Evolutionary conservation across 257 asterid genomes (phyloP).

Genomic region (Eustoma russellianum): DNA sequence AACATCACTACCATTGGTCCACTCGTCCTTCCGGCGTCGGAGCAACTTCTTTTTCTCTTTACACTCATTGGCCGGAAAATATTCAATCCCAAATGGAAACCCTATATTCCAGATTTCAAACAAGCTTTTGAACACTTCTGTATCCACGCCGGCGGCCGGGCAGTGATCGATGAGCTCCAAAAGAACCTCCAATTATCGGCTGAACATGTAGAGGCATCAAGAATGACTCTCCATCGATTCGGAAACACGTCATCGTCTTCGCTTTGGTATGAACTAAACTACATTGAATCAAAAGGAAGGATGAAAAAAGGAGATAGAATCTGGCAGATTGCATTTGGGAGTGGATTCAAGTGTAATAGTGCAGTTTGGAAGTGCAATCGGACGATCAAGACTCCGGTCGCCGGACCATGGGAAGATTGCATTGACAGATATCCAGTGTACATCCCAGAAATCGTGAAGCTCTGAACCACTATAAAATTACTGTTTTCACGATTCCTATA

Average conservation of each 20-base stretch:
- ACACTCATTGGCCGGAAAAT: conserved; percentile 74
- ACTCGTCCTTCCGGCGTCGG: conserved; percentile 70
- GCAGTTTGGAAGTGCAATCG: conserved; percentile 80
- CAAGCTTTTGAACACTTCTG: conserved; percentile 81
- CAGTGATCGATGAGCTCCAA: conserved; percentile 89
- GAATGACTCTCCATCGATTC: conserved; percentile 76
- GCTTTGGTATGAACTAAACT: conserved; percentile 65
- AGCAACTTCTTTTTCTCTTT: conserved; percentile 63
- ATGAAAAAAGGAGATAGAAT: conserved; percentile 66
- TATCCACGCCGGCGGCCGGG: conserved; percentile 87
- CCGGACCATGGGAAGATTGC: conserved; percentile 81
- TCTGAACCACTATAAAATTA: conserved; percentile 16
- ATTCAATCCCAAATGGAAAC: conserved; percentile 76
- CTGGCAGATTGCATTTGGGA: conserved; percentile 87
- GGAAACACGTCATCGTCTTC: conserved; percentile 86
- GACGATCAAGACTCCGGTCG: conserved; percentile 39
- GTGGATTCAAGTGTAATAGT: conserved; percentile 81
- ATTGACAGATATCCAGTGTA: conserved; percentile 69
- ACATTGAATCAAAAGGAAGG: conserved; percentile 72
- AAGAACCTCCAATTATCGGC: conserved; percentile 70
- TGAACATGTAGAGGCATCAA: conserved; percentile 87
- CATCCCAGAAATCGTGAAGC: conserved; percentile 72
- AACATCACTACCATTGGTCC: conserved; percentile 87
- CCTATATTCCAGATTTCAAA: conserved; percentile 80
- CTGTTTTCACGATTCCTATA: too few relatives aligned